phyloP scores from a whole-genome alignment of 176 grass and related monocot species.

The Echinochloa phyllopogon region DNA sequence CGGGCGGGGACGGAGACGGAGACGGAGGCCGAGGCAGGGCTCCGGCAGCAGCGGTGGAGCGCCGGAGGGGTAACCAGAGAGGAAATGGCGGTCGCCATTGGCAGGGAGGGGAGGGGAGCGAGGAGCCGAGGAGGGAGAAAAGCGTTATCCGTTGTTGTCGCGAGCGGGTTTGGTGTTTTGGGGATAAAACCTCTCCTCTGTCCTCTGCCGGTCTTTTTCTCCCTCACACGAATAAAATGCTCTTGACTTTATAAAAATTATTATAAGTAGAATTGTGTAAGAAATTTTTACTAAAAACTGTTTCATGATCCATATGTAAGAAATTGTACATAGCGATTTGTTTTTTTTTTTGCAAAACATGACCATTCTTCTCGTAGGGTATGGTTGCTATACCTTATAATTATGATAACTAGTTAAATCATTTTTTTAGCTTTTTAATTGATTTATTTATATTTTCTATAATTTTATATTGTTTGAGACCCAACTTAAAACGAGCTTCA shows the following conservation, averaged over 20 bases:
- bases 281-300: too few relatives aligned
- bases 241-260: not conserved
- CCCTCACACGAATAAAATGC: not conserved
- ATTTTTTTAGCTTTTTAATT: too few relatives aligned
- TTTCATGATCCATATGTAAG: too few relatives aligned
- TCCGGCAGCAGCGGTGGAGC: constrained; percentile 29
- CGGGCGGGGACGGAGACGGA: constrained; percentile 12
- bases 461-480: too few relatives aligned
- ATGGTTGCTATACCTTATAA: too few relatives aligned
- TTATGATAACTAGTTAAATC: too few relatives aligned
- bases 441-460: too few relatives aligned
- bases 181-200: constrained; percentile 29
- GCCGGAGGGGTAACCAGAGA: constrained; percentile 36
- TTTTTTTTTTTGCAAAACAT: too few relatives aligned
- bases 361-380: too few relatives aligned
- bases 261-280: too few relatives aligned
- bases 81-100: constrained; percentile 57
- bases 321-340: too few relatives aligned
- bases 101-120: not conserved
- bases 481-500: too few relatives aligned
- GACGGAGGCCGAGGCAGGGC: not conserved
- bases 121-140: not conserved
- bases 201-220: not conserved
- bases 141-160: constrained; percentile 51
- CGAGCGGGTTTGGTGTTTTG: constrained; percentile 17